A percentile compares a stretch with the other conserved stretches of the same genome.
phyloP scores from a whole-genome alignment of 108 stramenopile genomes.

The Skeletonema costatum region DNA sequence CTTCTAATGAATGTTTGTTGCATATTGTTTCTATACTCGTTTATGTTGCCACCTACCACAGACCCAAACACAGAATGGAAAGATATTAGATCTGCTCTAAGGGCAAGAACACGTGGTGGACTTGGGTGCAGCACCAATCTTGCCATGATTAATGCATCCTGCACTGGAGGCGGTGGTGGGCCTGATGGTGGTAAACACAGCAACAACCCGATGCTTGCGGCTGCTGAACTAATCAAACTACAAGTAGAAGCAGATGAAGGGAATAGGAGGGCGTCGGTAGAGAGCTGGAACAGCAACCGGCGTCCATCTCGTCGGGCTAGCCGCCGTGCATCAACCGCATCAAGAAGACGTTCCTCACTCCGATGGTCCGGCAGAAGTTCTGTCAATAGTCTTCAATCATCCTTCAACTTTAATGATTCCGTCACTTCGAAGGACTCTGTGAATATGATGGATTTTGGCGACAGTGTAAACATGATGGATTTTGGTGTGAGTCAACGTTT shows the following conservation, averaged over 20 bases:
- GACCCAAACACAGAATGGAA: not conserved
- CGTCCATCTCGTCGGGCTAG: not conserved
- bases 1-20: too few species aligned
- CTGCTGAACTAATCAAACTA: too few species aligned
- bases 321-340: not conserved
- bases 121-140: not conserved
- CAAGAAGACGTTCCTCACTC: not conserved
- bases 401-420: not conserved
- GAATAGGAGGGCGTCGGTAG: not conserved
- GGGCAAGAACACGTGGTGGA: not conserved
- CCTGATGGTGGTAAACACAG: not conserved
- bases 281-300: not conserved
- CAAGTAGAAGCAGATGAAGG: not conserved
- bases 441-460: not conserved
- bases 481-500: not conserved
- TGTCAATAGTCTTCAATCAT: not conserved
- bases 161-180: not conserved
- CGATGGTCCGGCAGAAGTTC: not conserved
- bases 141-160: not conserved
- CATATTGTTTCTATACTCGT: too few species aligned
- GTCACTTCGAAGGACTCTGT: too few species aligned
- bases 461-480: not conserved
- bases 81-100: not conserved
- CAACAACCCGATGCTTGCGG: not conserved
- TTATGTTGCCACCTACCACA: too few species aligned